A percentile compares a stretch with the other conserved stretches of the same genome.
Evolutionary conservation across 2,329 filamentous ascomycete genomes (phyloP).

Genomic region (Fusarium sp.): DNA sequence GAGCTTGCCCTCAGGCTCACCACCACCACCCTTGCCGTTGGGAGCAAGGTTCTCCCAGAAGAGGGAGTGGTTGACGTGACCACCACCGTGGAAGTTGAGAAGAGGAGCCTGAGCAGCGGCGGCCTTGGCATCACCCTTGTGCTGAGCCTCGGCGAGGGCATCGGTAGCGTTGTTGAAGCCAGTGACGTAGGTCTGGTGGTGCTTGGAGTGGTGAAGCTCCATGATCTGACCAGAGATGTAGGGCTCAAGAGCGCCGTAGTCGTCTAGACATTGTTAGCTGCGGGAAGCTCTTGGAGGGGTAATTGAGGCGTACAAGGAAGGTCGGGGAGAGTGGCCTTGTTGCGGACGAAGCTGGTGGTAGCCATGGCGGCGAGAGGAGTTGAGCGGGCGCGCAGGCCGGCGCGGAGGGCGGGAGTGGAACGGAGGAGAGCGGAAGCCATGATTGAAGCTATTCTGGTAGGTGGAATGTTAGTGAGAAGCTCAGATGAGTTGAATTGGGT

Average conservation of each 20-base stretch:
- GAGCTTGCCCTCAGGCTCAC: constrained; percentile 74
- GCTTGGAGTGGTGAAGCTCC: constrained; percentile 95
- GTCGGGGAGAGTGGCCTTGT: constrained; percentile 94
- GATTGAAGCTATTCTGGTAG: constrained; percentile 47
- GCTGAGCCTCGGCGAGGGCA: constrained; percentile 76
- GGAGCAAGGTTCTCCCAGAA: constrained; percentile 89
- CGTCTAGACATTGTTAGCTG: constrained; percentile 71
- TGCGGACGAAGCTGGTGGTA: constrained; percentile 82
- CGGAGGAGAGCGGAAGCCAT: constrained; percentile 87
- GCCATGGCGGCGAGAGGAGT: constrained; percentile 75
- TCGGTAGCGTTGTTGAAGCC: constrained; percentile 86
- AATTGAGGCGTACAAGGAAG: constrained; percentile 67
- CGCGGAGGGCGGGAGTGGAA: constrained; percentile 76
- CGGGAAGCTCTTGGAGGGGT: neutral
- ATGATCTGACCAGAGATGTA: constrained; percentile 91
- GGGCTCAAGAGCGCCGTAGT: constrained; percentile 94
- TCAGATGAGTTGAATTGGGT: constrained; percentile 1
- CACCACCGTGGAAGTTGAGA: constrained; percentile 86
- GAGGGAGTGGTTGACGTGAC: constrained; percentile 88
- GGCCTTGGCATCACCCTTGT: constrained; percentile 71
- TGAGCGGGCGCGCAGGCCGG: constrained; percentile 78
- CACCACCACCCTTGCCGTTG: constrained; percentile 72
- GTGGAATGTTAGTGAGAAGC: constrained; percentile 18
- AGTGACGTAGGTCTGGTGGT: constrained; percentile 95
- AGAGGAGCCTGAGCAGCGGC: constrained; percentile 66